phyloP scores from a whole-genome alignment of 1,139 yeast genomes.

The Ashbya aceris region DNA sequence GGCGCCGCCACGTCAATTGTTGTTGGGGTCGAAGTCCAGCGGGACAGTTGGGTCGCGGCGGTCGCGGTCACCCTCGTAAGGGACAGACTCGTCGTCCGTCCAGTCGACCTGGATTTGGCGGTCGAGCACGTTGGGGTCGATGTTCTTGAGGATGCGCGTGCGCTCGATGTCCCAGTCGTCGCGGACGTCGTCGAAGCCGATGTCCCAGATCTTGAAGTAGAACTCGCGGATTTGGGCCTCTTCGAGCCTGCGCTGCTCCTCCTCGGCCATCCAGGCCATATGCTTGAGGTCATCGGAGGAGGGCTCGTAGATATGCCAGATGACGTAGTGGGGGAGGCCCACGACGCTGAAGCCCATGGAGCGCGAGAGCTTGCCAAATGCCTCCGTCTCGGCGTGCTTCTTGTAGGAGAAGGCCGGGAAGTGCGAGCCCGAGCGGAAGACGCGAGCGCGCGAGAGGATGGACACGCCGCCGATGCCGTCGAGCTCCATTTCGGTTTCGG shows the following conservation, averaged over 20 bases:
- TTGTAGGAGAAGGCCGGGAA: constrained; percentile 88
- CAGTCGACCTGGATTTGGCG: constrained; percentile 54
- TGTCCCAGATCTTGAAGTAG: constrained; percentile 66
- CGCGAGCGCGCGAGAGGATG: constrained; percentile 68
- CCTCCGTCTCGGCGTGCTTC: constrained; percentile 90
- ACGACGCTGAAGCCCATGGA: constrained; percentile 74
- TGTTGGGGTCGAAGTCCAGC: constrained; percentile 19
- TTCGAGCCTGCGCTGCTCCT: constrained; percentile 65
- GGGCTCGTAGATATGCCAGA: constrained; percentile 91
- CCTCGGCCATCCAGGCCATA: constrained; percentile 96
- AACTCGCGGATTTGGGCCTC: constrained; percentile 58
- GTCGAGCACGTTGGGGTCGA: constrained; percentile 39
- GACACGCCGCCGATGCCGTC: constrained; percentile 93
- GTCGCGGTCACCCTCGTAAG: constrained; percentile 10
- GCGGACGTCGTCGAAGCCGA: constrained; percentile 68
- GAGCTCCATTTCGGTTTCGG: constrained; percentile 75
- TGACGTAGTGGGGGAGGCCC: constrained; percentile 82
- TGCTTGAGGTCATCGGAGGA: constrained; percentile 79
- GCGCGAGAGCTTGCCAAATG: constrained; percentile 77
- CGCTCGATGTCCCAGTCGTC: constrained; percentile 62
- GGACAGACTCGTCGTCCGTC: constrained; percentile 45
- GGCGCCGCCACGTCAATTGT: constrained; percentile 2
- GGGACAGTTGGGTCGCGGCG: constrained; percentile 8
- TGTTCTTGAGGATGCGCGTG: constrained; percentile 57
- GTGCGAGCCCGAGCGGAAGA: constrained; percentile 72